These are phyloP conservation scores for Lachnellula willkommii DNA, from an alignment of 2,329 filamentous ascomycete species.

Conservation along the genomic window DNA sequence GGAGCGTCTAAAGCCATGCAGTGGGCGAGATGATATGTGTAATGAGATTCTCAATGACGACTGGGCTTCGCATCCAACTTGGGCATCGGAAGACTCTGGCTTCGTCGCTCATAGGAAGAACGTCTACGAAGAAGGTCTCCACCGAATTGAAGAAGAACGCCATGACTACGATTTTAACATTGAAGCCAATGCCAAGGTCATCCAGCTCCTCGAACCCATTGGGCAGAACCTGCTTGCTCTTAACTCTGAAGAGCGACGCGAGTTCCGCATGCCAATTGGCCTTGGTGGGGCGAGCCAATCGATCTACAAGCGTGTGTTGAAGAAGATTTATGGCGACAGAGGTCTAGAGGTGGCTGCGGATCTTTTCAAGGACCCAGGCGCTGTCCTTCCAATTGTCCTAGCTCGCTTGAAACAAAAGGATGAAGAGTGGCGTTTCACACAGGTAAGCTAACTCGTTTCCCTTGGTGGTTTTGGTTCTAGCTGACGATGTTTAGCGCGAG, in stretches of 20 bases:
- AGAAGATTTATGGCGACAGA: constrained; percentile 92
- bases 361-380: constrained; percentile 77
- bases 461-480: constrained; percentile 2
- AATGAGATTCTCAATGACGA: constrained; percentile 91
- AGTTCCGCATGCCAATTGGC: constrained; percentile 74
- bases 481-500: constrained; percentile 57
- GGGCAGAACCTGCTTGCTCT: constrained; percentile 84
- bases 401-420: constrained; percentile 90
- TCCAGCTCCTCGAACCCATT: constrained; percentile 91
- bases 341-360: constrained; percentile 82
- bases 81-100: constrained; percentile 96
- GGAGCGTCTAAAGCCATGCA: constrained; percentile 87
- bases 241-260: constrained; percentile 63
- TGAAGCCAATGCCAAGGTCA: constrained; percentile 88
- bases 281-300: constrained; percentile 91
- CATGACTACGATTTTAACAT: constrained; percentile 99
- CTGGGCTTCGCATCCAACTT: constrained; percentile 97
- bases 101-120: constrained; percentile 99
- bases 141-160: constrained; percentile 94
- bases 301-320: constrained; percentile 94
- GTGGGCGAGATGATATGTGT: constrained; percentile 91
- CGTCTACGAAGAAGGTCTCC: constrained; percentile 85
- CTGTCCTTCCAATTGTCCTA: constrained; percentile 82
- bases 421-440: constrained; percentile 95
- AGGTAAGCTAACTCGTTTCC: constrained; percentile 36